These are phyloP conservation scores for Trametes cinnabarina DNA, from an alignment of 768 basidiomycete species.

Conservation along the genomic window DNA sequence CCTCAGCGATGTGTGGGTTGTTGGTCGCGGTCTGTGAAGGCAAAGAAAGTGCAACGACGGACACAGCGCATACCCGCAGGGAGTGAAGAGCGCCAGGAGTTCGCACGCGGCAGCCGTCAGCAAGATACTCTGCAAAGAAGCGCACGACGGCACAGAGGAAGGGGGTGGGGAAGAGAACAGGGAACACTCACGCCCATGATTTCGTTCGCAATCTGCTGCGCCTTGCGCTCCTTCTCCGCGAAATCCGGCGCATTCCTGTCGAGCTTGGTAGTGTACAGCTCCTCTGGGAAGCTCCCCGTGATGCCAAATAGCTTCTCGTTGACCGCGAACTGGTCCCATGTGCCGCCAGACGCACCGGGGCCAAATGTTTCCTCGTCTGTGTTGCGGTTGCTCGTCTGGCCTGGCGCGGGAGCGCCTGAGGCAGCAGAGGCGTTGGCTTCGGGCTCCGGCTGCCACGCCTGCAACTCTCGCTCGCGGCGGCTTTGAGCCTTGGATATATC, in stretches of 20 bases:
- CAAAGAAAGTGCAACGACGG: not conserved
- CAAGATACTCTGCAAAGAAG: not conserved
- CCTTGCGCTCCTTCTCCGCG: conserved; percentile 84
- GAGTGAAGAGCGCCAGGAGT: no score
- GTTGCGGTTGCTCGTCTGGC: conserved; percentile 18
- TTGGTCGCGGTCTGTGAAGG: conserved; percentile 50
- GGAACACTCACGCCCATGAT: conserved; percentile 70
- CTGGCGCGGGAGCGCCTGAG: conserved; percentile 24
- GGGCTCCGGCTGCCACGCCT: conserved; percentile 63
- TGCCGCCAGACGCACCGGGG: conserved; percentile 39
- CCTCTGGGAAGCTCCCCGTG: conserved; percentile 89
- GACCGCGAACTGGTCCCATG: conserved; percentile 91
- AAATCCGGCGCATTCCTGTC: conserved; percentile 83
- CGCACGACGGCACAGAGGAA: not conserved
- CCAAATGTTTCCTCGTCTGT: conserved; percentile 75
- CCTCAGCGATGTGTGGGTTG: conserved; percentile 90
- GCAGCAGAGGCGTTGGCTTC: conserved; percentile 31
- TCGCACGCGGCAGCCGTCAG: not conserved
- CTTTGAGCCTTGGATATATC: conserved; percentile 65
- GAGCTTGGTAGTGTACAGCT: conserved; percentile 90
- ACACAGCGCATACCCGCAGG: no score
- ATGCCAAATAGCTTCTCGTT: conserved; percentile 95
- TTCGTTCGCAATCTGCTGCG: conserved; percentile 86
- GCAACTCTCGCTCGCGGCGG: conserved; percentile 71
- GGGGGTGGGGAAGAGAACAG: no score